A percentile compares a stretch with the other conserved stretches of the same genome.
Conservation (phyloP, 352 stramenopile genomes). For the Globisporangium radiosum region DNA sequence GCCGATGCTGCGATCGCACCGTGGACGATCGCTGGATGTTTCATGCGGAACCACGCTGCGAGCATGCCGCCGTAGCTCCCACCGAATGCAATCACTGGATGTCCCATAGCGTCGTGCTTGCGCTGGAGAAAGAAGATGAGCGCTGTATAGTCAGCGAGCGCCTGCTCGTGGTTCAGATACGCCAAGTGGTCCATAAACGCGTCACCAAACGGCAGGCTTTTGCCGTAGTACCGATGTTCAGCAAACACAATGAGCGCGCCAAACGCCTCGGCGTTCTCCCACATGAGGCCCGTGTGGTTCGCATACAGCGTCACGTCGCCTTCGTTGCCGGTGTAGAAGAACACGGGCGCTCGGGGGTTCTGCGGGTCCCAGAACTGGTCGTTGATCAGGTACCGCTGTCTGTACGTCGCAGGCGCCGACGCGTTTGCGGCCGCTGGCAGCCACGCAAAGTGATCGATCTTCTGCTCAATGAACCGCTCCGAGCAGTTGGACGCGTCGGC, state of each 20-base stretch:
- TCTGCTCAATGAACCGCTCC: constrained; percentile 83
- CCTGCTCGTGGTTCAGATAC: constrained; percentile 89
- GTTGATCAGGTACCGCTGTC: constrained; percentile 89
- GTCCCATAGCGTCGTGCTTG: constrained; percentile 56
- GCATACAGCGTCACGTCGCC: constrained; percentile 92
- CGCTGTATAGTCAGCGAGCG: constrained; percentile 89
- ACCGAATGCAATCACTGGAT: constrained; percentile 92
- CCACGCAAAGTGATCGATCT: constrained; percentile 88
- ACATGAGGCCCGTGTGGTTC: constrained; percentile 93
- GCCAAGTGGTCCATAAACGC: constrained; percentile 67
- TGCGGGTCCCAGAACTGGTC: constrained; percentile 72
- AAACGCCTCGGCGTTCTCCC: constrained; percentile 88
- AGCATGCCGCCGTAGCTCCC: constrained; percentile 96
- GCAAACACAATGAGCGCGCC: constrained; percentile 91
- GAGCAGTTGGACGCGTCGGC: constrained; percentile 71
- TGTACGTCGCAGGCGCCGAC: constrained; percentile 48
- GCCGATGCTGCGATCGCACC: constrained; percentile 92
- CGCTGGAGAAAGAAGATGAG: constrained; percentile 85
- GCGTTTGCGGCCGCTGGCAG: constrained; percentile 17
- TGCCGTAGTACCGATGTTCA: constrained; percentile 95
- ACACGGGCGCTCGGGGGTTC: constrained; percentile 71
- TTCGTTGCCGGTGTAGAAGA: constrained; percentile 95
- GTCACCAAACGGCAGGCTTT: constrained; percentile 73
- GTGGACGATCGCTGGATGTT: constrained; percentile 90
- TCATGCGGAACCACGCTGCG: constrained; percentile 91